Percentiles rank a stretch among this genome's conserved stretches.
phyloP scores from a whole-genome alignment of 169 alveolate genomes.

The Eimeria falciformis region DNA sequence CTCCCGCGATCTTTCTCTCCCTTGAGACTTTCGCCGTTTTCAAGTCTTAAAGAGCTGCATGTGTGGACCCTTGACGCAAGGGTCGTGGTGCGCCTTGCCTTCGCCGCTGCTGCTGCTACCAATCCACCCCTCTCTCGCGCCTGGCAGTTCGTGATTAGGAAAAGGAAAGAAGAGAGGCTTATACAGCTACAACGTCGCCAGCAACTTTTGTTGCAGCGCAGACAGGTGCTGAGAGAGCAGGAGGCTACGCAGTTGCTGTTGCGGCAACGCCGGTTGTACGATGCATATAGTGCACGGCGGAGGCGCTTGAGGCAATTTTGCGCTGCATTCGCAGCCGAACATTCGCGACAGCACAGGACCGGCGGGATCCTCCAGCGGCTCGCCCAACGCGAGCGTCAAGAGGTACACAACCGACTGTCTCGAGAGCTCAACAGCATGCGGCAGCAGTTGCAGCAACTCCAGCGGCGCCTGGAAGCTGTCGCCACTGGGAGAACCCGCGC shows the following conservation, averaged over 20 bases:
- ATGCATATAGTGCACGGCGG: slow-evolving; percentile 54
- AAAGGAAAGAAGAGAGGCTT: slow-evolving; percentile 49
- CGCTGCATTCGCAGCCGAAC: not conserved
- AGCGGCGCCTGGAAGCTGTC: slow-evolving; percentile 64
- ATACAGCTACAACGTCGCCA: slow-evolving; percentile 27
- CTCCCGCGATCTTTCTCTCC: slow-evolving; percentile 41
- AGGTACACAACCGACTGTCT: slow-evolving; percentile 54
- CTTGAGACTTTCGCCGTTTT: slow-evolving; percentile 48
- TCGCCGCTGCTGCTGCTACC: slow-evolving; percentile 51
- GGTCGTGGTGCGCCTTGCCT: slow-evolving; percentile 62
- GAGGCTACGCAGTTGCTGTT: slow-evolving; percentile 40
- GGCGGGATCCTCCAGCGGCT: slow-evolving; percentile 12
- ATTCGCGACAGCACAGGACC: slow-evolving; percentile 1
- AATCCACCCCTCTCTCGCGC: slow-evolving; percentile 54
- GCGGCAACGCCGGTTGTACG: slow-evolving; percentile 61
- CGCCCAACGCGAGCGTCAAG: slow-evolving; percentile 13
- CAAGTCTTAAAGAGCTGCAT: slow-evolving; percentile 54
- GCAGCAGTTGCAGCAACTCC: slow-evolving; percentile 66
- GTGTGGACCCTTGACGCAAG: slow-evolving; percentile 60
- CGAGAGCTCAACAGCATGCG: slow-evolving; percentile 57
- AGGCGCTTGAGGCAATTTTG: slow-evolving; percentile 58
- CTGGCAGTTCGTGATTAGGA: slow-evolving; percentile 51
- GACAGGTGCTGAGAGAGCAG: slow-evolving; percentile 42
- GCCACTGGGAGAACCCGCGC: slow-evolving; percentile 14
- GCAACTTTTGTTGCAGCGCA: slow-evolving; percentile 53